phyloP scores from a whole-genome alignment of 1,284 basidiomycete genomes.

The Laetiporus sulphureus region DNA sequence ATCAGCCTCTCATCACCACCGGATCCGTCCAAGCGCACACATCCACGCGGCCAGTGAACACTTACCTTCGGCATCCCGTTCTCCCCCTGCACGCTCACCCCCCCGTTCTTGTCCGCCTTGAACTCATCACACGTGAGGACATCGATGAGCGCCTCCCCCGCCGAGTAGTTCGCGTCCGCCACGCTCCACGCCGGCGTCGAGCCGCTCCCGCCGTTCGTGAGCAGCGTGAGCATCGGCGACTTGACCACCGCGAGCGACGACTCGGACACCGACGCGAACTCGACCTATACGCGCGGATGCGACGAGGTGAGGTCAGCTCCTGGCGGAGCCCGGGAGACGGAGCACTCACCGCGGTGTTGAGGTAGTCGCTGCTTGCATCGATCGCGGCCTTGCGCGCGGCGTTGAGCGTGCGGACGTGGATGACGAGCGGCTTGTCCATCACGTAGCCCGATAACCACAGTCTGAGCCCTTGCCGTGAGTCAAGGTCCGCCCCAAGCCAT shows the following conservation, averaged over 20 bases:
- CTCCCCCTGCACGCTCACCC: slow-evolving; percentile 28
- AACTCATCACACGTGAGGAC: slow-evolving; percentile 48
- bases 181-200: slow-evolving; percentile 39
- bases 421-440: slow-evolving; percentile 43
- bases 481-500: not conserved
- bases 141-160: slow-evolving; percentile 51
- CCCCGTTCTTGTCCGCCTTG: slow-evolving; percentile 38
- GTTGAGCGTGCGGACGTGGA: slow-evolving; percentile 51
- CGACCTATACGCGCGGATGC: slow-evolving; percentile 31
- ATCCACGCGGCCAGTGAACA: not conserved
- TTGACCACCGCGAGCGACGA: slow-evolving; percentile 56
- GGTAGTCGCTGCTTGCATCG: slow-evolving; percentile 38
- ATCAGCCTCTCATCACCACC: too few species aligned
- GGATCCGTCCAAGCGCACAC: too few species aligned
- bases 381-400: slow-evolving; percentile 53
- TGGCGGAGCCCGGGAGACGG: not conserved
- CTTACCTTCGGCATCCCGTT: slow-evolving; percentile 38
- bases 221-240: slow-evolving; percentile 55
- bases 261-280: slow-evolving; percentile 36
- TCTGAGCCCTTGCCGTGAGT: slow-evolving; percentile 26
- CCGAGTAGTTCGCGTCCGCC: slow-evolving; percentile 36
- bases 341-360: slow-evolving; percentile 34
- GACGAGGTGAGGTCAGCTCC: not conserved
- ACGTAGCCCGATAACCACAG: slow-evolving; percentile 54
- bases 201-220: slow-evolving; percentile 55